A percentile compares a stretch with the other conserved stretches of the same genome.
phyloP scores from a whole-genome alignment of 805 yeast genomes.

The Saccharomyces mikatae region DNA sequence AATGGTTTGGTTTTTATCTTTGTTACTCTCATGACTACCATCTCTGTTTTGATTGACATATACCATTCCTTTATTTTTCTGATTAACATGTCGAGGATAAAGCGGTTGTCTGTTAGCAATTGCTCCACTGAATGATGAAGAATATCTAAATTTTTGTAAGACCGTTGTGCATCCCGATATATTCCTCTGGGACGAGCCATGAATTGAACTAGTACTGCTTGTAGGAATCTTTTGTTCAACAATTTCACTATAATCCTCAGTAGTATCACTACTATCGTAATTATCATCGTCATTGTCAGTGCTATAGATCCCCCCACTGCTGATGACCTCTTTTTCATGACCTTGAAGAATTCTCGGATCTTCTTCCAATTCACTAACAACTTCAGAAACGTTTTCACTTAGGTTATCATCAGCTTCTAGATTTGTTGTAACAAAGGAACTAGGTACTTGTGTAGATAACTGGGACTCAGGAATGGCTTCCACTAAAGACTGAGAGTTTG shows the following conservation, averaged over 20 bases:
- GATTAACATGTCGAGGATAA: background rate
- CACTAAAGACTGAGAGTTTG: background rate
- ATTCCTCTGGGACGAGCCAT: background rate
- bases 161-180: background rate
- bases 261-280: constrained; percentile 1
- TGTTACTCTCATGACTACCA: background rate
- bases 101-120: background rate
- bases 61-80: background rate
- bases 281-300: background rate
- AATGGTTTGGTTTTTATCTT: background rate
- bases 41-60: background rate
- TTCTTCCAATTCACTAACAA: constrained; percentile 14
- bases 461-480: constrained; percentile 20
- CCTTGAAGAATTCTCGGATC: background rate
- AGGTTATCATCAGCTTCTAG: background rate
- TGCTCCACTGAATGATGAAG: background rate
- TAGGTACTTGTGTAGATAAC: constrained; percentile 21
- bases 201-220: background rate
- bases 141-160: constrained; percentile 1
- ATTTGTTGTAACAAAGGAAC: constrained; percentile 6
- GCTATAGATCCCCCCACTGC: background rate
- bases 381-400: constrained; percentile 13
- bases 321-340: background rate
- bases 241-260: background rate
- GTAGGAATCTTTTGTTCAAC: background rate